phyloP scores from a whole-genome alignment of 495 filamentous ascomycete species.

The Neurospora sublineolata region DNA sequence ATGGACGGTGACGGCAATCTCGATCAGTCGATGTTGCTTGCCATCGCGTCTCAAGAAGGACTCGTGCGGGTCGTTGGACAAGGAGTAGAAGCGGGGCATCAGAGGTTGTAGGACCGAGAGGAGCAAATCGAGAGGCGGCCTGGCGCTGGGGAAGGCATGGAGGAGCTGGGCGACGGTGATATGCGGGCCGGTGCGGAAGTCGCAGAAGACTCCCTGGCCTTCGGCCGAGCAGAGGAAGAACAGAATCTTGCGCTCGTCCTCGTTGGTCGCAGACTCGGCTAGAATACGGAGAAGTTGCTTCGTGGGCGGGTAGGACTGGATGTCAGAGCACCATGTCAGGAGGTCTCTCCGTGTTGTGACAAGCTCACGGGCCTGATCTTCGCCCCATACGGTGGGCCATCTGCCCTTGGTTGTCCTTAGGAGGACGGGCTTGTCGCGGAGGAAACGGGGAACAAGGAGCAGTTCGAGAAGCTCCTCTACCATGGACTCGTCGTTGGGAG shows the following conservation, averaged over 20 bases:
- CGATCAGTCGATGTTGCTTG: conserved; percentile 70
- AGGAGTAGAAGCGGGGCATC: conserved; percentile 96
- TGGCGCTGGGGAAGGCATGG: conserved; percentile 81
- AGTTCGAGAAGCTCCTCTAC: conserved; percentile 78
- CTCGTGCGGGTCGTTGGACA: conserved; percentile 88
- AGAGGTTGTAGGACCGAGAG: conserved; percentile 70
- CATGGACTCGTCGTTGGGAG: conserved; percentile 65
- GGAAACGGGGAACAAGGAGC: conserved; percentile 60
- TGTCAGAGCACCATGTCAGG: conserved; percentile 87
- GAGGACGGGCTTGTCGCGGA: conserved; percentile 70
- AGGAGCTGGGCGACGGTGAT: conserved; percentile 76
- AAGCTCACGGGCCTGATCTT: conserved; percentile 72
- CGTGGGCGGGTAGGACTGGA: conserved; percentile 84
- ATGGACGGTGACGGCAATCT: conserved; percentile 90
- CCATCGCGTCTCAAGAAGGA: conserved; percentile 56
- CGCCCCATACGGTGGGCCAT: conserved; percentile 97
- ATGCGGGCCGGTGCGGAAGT: conserved; percentile 82
- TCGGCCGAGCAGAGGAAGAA: conserved; percentile 77
- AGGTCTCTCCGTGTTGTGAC: conserved; percentile 82
- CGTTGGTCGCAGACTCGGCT: conserved; percentile 70
- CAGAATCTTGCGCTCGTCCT: conserved; percentile 77
- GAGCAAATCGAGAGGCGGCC: conserved; percentile 71
- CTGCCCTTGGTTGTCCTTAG: conserved; percentile 68
- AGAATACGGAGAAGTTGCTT: conserved; percentile 79
- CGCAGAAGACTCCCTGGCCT: conserved; percentile 88